These are phyloP conservation scores for Trichoderma oligosporum DNA, from an alignment of 2,329 filamentous ascomycete genomes.

Conservation along the genomic window DNA sequence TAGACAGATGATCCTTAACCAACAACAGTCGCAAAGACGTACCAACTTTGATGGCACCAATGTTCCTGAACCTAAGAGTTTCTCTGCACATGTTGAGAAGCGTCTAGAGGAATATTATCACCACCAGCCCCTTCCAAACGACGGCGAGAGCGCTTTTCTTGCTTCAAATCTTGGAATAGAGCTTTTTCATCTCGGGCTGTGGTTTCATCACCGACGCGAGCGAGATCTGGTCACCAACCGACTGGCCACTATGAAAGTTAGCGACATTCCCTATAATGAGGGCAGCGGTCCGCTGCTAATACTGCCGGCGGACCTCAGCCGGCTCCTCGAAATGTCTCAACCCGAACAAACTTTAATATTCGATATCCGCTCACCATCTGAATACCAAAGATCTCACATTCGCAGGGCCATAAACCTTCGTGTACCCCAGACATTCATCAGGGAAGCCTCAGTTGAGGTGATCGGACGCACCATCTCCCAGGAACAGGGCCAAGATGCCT, in stretches of 20 bases:
- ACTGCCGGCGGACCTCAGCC: slow-evolving; percentile 48
- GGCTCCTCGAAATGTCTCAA: slow-evolving; percentile 48
- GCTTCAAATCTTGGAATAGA: slow-evolving; percentile 54
- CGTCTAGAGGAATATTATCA: slow-evolving; percentile 54
- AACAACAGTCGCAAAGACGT: slow-evolving; percentile 40
- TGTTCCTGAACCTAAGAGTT: slow-evolving; percentile 41
- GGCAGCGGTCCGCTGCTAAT: slow-evolving; percentile 45
- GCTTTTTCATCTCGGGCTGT: slow-evolving; percentile 49
- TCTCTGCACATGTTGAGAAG: slow-evolving; percentile 47
- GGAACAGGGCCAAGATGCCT: slow-evolving; percentile 44
- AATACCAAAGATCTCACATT: slow-evolving; percentile 51
- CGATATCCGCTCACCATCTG: slow-evolving; percentile 45
- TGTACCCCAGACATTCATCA: slow-evolving; percentile 47
- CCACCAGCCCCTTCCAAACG: slow-evolving; percentile 44
- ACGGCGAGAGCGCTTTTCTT: slow-evolving; percentile 50
- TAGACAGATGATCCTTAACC: slow-evolving; percentile 44
- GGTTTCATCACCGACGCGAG: slow-evolving; percentile 53
- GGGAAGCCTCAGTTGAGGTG: slow-evolving; percentile 47
- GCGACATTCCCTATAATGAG: slow-evolving; percentile 32
- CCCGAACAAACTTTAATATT: slow-evolving; percentile 46
- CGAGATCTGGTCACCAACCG: slow-evolving; percentile 45
- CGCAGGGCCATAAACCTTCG: slow-evolving; percentile 51
- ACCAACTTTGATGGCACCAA: slow-evolving; percentile 38
- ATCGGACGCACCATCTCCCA: slow-evolving; percentile 49
- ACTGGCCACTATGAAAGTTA: slow-evolving; percentile 43